Base-by-base conservation (phyloP, 169 alveolate genomes). In the Toxoplasma gondii region DNA sequence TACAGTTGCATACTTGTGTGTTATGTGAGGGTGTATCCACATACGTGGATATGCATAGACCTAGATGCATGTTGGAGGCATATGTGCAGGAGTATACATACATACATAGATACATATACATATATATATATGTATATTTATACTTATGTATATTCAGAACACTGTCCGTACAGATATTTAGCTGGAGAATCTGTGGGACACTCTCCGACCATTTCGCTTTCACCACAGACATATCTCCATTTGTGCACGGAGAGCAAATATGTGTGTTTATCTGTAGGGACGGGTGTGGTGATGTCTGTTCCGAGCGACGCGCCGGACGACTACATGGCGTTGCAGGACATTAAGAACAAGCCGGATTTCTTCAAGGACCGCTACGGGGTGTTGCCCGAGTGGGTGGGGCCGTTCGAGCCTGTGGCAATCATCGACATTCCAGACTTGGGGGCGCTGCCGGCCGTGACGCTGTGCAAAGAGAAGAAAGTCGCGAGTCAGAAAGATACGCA, bases 241-340 rank as follows among this genome's bases (percentile, higher is more conserved):
- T n/a, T n/a, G n/a, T n/a, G n/a, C n/a, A n/a, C n/a, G n/a, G n/a
- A n/a, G n/a, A n/a, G n/a, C n/a, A n/a, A n/a, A n/a, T n/a, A 45
- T 39, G 88, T 24, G 88, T 9, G 88, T 12, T 45, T 82, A 0
- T 38, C 53, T 36, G 36, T 78, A 92, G 94, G 99, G 38, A 99
- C 99, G 1, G 99, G 99, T 36, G 97, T 99, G 38, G 99, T 99
- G 4, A 99, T 99, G 44, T 98, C 99, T 41, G 99, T 99, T 0
- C 99, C 99, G n/a, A 98, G 99, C 44, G 99, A 99, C 94, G 98
- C 99, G 22, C 99, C 99, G n/a, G 99, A 99, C 95, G 99, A 99
- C 95, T 99, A 98, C 96, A 99, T 99, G 12, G 98, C 99, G 58
- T 95, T 98, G 93, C 97, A 97, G 93, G 99, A 98, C 84, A 58